Evolutionary conservation across 306 rosid genomes (phyloP), one percentile per base, ranked within the genome.

Genomic region (Pyrus communis): DNA sequence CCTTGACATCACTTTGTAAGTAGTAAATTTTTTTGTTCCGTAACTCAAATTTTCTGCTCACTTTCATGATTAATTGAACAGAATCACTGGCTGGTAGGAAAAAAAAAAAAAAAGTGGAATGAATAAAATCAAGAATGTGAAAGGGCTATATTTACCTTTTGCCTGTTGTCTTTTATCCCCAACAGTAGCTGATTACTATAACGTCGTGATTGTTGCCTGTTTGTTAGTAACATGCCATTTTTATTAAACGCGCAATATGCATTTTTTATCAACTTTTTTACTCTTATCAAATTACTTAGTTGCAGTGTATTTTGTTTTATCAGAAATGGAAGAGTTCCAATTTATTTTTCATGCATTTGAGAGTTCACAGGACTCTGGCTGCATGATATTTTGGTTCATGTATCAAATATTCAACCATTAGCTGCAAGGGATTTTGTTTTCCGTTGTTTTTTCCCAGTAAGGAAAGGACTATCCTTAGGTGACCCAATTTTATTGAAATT

Each of bases 1-100:
- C 80, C 85, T 95, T 61, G 99, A 92, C 83, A 86, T 88, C 17
- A 69, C 76, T 77, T 71, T 95, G 99, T 95, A 89, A 91, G 99
- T 92, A 79, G 70, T 68, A 23, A 64, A 76, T 9, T 67, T 31
- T 28, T 67, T 14, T 42, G n/a, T n/a, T 35, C 8, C 54, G 4
- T 15, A 55, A 38, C 27, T 74, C 64, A 25, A 33, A 5, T 33
- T 23, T 55, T 69, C 19, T 23, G 33, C 40, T 52, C 62, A 28
- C 51, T 60, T 46, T 14, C 43, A 28, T 70, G 62, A 70, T 42
- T 46, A 46, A 46, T 46, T 46, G 54, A 46, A 14, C 19, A 46
- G 54, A 46, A 46, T 46, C 54, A 14, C 14, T 46, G 18, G 15
- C 54, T 17, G 35, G 7, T 19, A 14, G 15, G 4, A 46, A 46